A percentile compares a stretch with the other conserved stretches of the same genome.
Conservation (phyloP, 106 monocot genomes). For the Dendrobium huoshanense region DNA sequence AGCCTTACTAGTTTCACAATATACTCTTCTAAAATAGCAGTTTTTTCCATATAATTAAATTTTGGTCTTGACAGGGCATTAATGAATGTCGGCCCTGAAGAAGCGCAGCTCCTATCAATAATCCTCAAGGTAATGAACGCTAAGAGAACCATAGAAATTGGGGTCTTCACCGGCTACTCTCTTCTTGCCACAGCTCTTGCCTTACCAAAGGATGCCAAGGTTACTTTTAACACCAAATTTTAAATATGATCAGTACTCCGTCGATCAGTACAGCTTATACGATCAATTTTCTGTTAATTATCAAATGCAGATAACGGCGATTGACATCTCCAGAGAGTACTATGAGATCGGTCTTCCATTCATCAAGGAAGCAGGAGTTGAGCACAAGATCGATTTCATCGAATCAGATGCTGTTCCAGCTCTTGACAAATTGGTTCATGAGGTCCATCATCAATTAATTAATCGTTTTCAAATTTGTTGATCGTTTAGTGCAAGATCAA, state of each 20-base stretch:
- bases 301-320: neutral
- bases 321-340: constrained; percentile 11
- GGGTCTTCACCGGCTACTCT: constrained; percentile 51
- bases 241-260: neutral
- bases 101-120: constrained; percentile 30
- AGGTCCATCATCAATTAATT: neutral
- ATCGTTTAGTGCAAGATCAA: too few species aligned
- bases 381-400: constrained; percentile 26
- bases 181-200: constrained; percentile 41
- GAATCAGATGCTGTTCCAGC: constrained; percentile 16
- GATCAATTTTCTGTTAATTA: neutral
- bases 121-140: constrained; percentile 33
- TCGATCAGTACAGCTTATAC: too few species aligned
- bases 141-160: constrained; percentile 39
- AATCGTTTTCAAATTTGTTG: too few species aligned
- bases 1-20: neutral
- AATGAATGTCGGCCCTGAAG: constrained; percentile 33
- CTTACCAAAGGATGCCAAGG: constrained; percentile 41
- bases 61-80: constrained; percentile 9
- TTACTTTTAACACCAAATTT: neutral
- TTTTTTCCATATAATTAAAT: neutral
- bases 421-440: constrained; percentile 18
- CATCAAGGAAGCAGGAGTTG: constrained; percentile 18
- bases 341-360: constrained; percentile 17
- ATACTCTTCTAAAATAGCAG: too few species aligned